Conservation (phyloP, 1,284 basidiomycete genomes). For the Boletus sp. region DNA sequence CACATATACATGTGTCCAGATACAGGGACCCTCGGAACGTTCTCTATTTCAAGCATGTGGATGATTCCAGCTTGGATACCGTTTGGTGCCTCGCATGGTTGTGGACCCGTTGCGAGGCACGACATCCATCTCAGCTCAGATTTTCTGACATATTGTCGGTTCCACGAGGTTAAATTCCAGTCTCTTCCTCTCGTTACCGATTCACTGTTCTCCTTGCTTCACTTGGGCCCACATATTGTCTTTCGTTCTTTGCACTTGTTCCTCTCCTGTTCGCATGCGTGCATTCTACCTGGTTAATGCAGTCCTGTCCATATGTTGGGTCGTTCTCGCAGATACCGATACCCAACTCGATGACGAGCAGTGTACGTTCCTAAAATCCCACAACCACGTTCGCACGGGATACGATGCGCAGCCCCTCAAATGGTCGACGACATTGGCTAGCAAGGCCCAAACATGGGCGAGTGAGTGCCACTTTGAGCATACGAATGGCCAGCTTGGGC, state of each 20-base stretch:
- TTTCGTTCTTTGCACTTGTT: slow-evolving; percentile 1
- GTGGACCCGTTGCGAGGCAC: slow-evolving; percentile 15
- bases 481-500: slow-evolving; percentile 41
- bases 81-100: neutral
- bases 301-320: slow-evolving; percentile 3
- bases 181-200: neutral
- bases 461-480: slow-evolving; percentile 45
- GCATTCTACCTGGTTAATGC: slow-evolving; percentile 1
- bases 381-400: slow-evolving; percentile 44
- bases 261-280: slow-evolving; percentile 10
- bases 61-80: slow-evolving; percentile 1
- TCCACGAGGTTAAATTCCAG: neutral
- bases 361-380: slow-evolving; percentile 39
- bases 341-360: slow-evolving; percentile 9
- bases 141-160: neutral
- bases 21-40: neutral
- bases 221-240: neutral
- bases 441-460: slow-evolving; percentile 48
- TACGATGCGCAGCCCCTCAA: slow-evolving; percentile 42
- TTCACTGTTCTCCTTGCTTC: neutral
- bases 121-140: neutral
- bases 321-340: slow-evolving; percentile 4
- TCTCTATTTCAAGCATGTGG: neutral
- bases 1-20: neutral
- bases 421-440: slow-evolving; percentile 47